phyloP scores from a whole-genome alignment of 164 flowering plant species.

The Akebia trifoliata region DNA sequence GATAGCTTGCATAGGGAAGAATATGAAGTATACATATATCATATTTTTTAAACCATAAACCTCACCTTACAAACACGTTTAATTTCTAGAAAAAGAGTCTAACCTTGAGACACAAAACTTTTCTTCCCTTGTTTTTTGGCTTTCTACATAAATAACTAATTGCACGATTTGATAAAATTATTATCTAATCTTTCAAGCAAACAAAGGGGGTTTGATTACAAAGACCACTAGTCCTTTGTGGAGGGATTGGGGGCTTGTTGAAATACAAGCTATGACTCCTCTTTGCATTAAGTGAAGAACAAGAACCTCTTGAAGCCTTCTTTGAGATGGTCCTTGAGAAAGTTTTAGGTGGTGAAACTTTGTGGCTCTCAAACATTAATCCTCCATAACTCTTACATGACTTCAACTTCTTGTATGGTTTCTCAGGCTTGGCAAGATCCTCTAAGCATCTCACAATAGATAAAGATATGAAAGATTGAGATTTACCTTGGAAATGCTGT shows the following conservation, averaged over 20 bases:
- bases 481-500: slow-evolving; percentile 38
- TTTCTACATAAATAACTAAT: no score
- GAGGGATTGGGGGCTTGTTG: slow-evolving; percentile 20
- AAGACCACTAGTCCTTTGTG: slow-evolving; percentile 16
- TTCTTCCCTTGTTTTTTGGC: no score
- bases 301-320: slow-evolving; percentile 14
- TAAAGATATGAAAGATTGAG: slow-evolving; percentile 41
- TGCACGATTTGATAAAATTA: no score
- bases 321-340: slow-evolving; percentile 17
- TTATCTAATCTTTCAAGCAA: slow-evolving; percentile 21
- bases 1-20: no score
- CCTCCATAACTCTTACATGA: slow-evolving; percentile 30
- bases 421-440: slow-evolving; percentile 41
- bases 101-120: no score
- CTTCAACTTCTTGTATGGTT: slow-evolving; percentile 35
- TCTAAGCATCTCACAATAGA: slow-evolving; percentile 29
- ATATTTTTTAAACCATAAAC: no score
- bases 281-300: slow-evolving; percentile 14
- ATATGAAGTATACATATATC: no score
- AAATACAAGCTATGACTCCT: slow-evolving; percentile 15
- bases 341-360: slow-evolving; percentile 1
- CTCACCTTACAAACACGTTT: no score
- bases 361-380: slow-evolving; percentile 4
- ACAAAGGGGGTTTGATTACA: slow-evolving; percentile 27
- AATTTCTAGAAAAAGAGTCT: no score